These are phyloP conservation scores for Xeromyces bisporus DNA, from an alignment of 495 filamentous ascomycete genomes.

Conservation along the genomic window DNA sequence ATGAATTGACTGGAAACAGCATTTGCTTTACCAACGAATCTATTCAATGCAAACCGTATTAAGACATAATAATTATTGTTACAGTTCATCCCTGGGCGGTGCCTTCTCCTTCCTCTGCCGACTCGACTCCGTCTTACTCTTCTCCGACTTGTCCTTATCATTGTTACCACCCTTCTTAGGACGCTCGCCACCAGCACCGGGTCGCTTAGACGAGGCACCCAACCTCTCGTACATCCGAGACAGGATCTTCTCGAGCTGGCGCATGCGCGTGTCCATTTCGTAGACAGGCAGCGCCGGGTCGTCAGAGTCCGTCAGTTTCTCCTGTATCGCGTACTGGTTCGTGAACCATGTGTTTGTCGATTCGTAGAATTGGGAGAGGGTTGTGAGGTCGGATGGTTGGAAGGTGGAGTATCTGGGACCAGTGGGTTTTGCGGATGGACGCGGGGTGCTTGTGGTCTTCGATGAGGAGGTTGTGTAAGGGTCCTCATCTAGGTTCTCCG, in stretches of 20 bases:
- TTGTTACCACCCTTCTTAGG: conserved; percentile 33
- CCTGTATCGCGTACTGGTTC: conserved; percentile 46
- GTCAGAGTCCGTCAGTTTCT: conserved; percentile 46
- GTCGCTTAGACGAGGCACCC: conserved; percentile 15
- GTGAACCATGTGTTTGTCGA: conserved; percentile 44
- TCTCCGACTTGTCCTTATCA: conserved; percentile 30
- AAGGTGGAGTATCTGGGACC: conserved; percentile 26
- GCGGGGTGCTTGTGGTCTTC: conserved; percentile 14
- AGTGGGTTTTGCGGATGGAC: conserved; percentile 15
- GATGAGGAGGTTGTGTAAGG: conserved; percentile 19
- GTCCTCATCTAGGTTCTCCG: conserved; percentile 18
- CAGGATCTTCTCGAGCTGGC: conserved; percentile 51
- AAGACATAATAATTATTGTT: conserved; percentile 4
- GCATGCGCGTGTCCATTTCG: conserved; percentile 39
- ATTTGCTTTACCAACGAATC: too few relatives aligned
- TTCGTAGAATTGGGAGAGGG: conserved; percentile 19
- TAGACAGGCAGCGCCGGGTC: conserved; percentile 52
- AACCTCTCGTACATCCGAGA: conserved; percentile 48
- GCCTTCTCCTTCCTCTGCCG: conserved; percentile 14
- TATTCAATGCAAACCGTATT: too few relatives aligned
- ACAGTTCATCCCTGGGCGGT: conserved; percentile 28
- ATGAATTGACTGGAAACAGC: not conserved
- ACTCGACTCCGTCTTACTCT: conserved; percentile 22
- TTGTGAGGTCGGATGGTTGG: conserved; percentile 39
- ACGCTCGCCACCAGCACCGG: conserved; percentile 11